A percentile compares a stretch with the other conserved stretches of the same genome.
Conservation (phyloP, 139 green algal genomes). For the Coccomyxa sp. region DNA sequence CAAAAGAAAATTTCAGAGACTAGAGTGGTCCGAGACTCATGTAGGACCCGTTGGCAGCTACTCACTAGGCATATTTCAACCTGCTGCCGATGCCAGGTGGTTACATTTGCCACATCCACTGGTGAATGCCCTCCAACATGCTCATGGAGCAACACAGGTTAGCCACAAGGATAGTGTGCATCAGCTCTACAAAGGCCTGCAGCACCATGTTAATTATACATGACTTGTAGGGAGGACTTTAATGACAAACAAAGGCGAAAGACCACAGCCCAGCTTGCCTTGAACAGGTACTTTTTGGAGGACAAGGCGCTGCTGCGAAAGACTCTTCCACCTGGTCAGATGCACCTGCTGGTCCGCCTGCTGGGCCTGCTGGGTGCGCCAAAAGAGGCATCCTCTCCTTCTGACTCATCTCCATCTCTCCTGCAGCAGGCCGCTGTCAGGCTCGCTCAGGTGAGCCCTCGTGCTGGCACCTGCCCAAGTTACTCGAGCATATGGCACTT, state of each 20-base stretch:
- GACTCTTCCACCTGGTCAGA: not conserved
- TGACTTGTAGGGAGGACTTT: no score
- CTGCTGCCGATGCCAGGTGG: no score
- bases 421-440: constrained; percentile 15
- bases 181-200: no score
- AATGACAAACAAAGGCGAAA: no score
- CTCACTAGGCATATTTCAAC: no score
- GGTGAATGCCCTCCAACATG: no score
- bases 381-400: not conserved
- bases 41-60: no score
- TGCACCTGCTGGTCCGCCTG: constrained; percentile 1
- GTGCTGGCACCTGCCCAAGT: not conserved
- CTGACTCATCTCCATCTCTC: not conserved
- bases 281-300: constrained; percentile 2
- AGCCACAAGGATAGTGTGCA: no score
- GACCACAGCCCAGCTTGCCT: no score
- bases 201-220: no score
- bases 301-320: not conserved
- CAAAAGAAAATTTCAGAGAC: not conserved
- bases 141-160: no score
- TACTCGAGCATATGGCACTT: not conserved
- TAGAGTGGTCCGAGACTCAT: not conserved
- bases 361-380: not conserved
- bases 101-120: no score
- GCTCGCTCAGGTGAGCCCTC: constrained; percentile 10